phyloP scores from a whole-genome alignment of 1,284 basidiomycete genomes.

The Ceratobasidium sp. region DNA sequence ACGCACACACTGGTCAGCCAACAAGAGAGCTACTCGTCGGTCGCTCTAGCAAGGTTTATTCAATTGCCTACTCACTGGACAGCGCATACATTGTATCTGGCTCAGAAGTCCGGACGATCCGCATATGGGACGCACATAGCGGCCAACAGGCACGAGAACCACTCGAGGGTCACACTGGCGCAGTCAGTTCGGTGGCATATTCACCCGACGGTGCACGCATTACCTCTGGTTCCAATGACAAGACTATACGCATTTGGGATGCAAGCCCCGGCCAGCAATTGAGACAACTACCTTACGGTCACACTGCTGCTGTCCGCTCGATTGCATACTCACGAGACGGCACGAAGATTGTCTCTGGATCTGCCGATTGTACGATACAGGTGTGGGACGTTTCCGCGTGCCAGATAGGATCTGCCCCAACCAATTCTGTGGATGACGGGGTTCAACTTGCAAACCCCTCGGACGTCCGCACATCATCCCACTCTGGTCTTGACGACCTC shows the following conservation, averaged over 20 bases:
- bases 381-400: neutral
- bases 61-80: conserved; percentile 19
- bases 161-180: conserved; percentile 6
- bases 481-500: too few species aligned
- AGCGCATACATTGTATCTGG: neutral
- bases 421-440: neutral
- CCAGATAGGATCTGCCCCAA: neutral
- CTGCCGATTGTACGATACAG: neutral
- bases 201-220: too few species aligned
- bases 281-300: neutral
- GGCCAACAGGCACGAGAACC: neutral
- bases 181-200: too few species aligned
- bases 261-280: neutral
- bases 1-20: conserved; percentile 11
- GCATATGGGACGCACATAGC: neutral
- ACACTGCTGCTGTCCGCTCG: neutral
- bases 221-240: too few species aligned
- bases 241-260: too few species aligned
- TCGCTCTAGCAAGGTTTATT: neutral
- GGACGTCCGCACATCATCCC: too few species aligned
- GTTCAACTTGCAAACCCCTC: too few species aligned
- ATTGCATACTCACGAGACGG: neutral
- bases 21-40: neutral
- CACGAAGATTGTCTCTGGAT: neutral
- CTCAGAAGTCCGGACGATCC: neutral